Evolutionary conservation across 2,329 filamentous ascomycete genomes (phyloP), one percentile per base, ranked within the genome.

Genomic region (Epicoccum nigrum): DNA sequence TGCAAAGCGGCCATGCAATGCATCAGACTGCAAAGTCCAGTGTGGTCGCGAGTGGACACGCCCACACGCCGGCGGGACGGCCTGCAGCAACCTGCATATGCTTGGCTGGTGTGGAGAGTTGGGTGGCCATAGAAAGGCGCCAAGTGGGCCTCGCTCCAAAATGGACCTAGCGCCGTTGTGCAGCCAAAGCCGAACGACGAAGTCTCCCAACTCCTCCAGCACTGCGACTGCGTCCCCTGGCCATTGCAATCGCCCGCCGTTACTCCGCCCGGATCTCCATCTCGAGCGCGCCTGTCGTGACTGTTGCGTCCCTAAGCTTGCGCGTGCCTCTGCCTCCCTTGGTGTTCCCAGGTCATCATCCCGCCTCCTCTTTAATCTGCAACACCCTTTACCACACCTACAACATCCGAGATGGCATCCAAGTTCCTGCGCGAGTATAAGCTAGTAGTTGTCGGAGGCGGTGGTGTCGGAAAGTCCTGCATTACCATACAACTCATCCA

Each of bases 391-490:
- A 45, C 35, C 9, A 37, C 43, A 41, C 21, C 41, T 9, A 25
- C 23, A 41, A 45, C 51, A 45, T 15, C 13, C 54, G 58, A 69
- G 68, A 59, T 71, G 64, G 43, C 53, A 51, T 60, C 49, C 49
- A 56, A 80, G 77, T 81, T 80, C 63, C 76, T 81, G 54, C 73
- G 78, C 72, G 78, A 81, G 66, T 81, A 81, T 72, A 81, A 81
- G 73, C 74, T 81, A 51, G 94, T 99, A 56, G 94, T 97, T 57
- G 92, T 99, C 63, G 94, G 94, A 68, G 94, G 95, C 70, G 94
- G 94, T 83, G 94, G 94, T 76, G 94, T 99, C 62, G 94, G 94
- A 80, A 99, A 99, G 83, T 97, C 93, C 57, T 97, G 94, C 80
- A 85, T 99, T 82, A 97, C 94, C 53, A 97, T 99, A 72, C 94